A percentile compares a stretch with the other conserved stretches of the same genome.
phyloP scores from a whole-genome alignment of 306 rosid genomes.

The Cucumis cinereus region DNA sequence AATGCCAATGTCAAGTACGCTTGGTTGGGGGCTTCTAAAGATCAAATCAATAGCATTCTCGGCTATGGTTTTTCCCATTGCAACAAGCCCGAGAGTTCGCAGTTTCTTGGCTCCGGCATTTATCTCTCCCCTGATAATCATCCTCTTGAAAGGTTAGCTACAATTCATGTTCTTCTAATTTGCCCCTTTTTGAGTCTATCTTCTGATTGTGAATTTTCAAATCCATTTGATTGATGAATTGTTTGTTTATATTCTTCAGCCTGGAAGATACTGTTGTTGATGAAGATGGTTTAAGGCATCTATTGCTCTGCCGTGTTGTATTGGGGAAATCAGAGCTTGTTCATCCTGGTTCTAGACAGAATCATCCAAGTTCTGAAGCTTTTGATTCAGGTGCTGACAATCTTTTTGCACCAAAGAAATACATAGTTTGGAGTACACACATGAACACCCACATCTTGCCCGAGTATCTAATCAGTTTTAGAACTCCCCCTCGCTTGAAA shows the following conservation, averaged over 20 bases:
- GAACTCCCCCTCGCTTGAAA: constrained; percentile 27
- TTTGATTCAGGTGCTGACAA: constrained; percentile 70
- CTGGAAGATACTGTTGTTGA: constrained; percentile 31
- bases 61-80: constrained; percentile 51
- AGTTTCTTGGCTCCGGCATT: constrained; percentile 28
- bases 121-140: constrained; percentile 49
- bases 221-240: not conserved
- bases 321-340: constrained; percentile 64
- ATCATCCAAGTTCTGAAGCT: constrained; percentile 39
- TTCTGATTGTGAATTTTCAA: not conserved
- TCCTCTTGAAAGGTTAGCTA: constrained; percentile 46
- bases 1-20: constrained; percentile 50
- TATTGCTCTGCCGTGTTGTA: constrained; percentile 66
- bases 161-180: not conserved
- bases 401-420: constrained; percentile 38
- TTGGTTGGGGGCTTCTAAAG: constrained; percentile 47
- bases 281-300: constrained; percentile 47
- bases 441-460: constrained; percentile 83
- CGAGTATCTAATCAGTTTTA: constrained; percentile 49
- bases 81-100: constrained; percentile 9
- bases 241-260: constrained; percentile 18
- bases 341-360: constrained; percentile 35
- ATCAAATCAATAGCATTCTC: constrained; percentile 39
- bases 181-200: not conserved
- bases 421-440: constrained; percentile 45